These are phyloP conservation scores for Lagenaria siceraria DNA, from an alignment of 306 rosid species.

Conservation along the genomic window DNA sequence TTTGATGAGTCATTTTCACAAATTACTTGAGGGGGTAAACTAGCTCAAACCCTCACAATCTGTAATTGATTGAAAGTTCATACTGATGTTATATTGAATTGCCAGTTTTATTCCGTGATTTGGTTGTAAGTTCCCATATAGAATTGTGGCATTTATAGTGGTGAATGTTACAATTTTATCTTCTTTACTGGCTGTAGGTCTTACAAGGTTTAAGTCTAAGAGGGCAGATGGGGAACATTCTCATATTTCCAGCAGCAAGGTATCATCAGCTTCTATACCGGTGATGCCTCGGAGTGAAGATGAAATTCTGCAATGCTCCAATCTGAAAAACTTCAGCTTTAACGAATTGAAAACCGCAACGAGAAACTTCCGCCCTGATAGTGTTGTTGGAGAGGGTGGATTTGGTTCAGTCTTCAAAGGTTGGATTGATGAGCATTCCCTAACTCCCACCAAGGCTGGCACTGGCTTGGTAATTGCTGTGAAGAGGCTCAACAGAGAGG, in stretches of 20 bases:
- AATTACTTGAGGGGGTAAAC: background rate
- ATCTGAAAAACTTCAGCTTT: constrained; percentile 53
- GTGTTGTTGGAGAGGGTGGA: constrained; percentile 94
- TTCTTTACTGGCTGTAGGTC: background rate
- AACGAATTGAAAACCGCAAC: constrained; percentile 63
- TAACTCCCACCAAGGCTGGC: constrained; percentile 69
- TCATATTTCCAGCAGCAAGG: constrained; percentile 39
- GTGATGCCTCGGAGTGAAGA: constrained; percentile 68
- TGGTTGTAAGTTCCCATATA: background rate
- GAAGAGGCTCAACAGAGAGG: constrained; percentile 82
- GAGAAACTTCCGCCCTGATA: constrained; percentile 83
- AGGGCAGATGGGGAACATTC: constrained; percentile 42
- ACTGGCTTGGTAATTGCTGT: constrained; percentile 75
- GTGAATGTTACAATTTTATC: background rate
- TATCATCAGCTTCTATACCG: constrained; percentile 46
- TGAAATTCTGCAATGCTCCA: constrained; percentile 64
- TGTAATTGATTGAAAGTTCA: background rate
- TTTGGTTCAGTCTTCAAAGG: constrained; percentile 96
- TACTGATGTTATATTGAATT: background rate
- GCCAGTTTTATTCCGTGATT: background rate
- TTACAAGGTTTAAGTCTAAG: constrained; percentile 55
- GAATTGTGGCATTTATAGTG: background rate
- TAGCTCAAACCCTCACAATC: background rate
- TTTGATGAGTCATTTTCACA: background rate
- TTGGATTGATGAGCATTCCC: constrained; percentile 72